Conservation (phyloP, 2,329 filamentous ascomycete genomes). For the Neocatenulostroma microsporum region DNA sequence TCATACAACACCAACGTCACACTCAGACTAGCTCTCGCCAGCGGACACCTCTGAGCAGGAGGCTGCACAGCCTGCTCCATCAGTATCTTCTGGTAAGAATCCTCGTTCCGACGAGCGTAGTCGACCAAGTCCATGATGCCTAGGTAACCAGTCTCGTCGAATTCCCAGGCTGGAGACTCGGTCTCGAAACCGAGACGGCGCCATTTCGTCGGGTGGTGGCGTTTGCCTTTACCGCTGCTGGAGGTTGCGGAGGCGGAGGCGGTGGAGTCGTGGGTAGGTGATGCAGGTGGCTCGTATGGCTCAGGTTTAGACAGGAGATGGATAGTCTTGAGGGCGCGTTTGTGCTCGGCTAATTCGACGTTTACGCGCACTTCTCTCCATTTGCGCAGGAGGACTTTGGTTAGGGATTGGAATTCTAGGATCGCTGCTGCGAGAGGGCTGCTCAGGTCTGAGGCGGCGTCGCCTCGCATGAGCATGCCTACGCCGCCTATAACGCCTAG, state of each 20-base stretch:
- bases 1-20: conserved; percentile 86
- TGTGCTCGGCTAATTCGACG: conserved; percentile 77
- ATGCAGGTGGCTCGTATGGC: conserved; percentile 51
- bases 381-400: conserved; percentile 71
- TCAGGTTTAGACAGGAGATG: conserved; percentile 52
- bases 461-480: conserved; percentile 86
- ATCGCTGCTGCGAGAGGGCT: conserved; percentile 81
- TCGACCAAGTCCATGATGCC: conserved; percentile 98
- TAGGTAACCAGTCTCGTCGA: conserved; percentile 75
- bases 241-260: conserved; percentile 15
- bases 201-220: conserved; percentile 88
- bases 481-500: conserved; percentile 87
- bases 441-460: conserved; percentile 79
- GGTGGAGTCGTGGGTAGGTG: too few species aligned
- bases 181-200: conserved; percentile 82
- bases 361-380: conserved; percentile 85
- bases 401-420: conserved; percentile 86
- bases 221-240: conserved; percentile 39
- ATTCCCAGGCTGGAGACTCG: conserved; percentile 79
- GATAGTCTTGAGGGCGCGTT: conserved; percentile 75
- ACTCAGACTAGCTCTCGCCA: conserved; percentile 77
- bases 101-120: conserved; percentile 85
- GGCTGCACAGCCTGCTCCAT: conserved; percentile 77
- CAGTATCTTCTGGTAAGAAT: conserved; percentile 83
- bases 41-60: conserved; percentile 66